Evolutionary conservation across 805 yeast genomes (phyloP).

Genomic region (Lipomyces sp.): DNA sequence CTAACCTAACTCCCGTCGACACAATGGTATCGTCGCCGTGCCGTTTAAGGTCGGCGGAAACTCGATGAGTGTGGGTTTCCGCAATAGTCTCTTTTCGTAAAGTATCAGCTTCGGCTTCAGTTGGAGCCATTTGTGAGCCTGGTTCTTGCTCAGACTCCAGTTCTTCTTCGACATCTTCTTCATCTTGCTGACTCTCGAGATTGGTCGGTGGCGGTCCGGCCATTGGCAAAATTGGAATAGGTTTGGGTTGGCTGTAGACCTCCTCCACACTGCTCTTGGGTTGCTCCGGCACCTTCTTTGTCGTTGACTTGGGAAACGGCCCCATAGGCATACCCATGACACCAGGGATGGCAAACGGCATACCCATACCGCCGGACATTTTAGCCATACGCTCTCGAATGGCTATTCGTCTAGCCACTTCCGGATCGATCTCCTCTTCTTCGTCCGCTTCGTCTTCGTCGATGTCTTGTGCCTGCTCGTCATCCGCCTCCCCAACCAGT

Average conservation of each 20-base stretch:
- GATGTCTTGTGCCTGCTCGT: slow-evolving; percentile 48
- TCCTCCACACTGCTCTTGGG: slow-evolving; percentile 37
- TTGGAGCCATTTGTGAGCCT: background rate
- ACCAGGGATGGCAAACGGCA: slow-evolving; percentile 52
- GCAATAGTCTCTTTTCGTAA: slow-evolving; percentile 23
- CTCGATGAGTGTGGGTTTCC: slow-evolving; percentile 14
- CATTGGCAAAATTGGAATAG: slow-evolving; percentile 62
- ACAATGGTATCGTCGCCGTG: background rate
- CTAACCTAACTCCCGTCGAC: background rate
- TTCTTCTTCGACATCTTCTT: slow-evolving; percentile 40
- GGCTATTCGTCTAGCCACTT: slow-evolving; percentile 73
- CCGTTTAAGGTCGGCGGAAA: slow-evolving; percentile 9
- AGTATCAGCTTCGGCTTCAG: slow-evolving; percentile 24
- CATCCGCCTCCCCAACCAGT: slow-evolving; percentile 44
- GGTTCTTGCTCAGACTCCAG: background rate
- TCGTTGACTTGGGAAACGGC: slow-evolving; percentile 14
- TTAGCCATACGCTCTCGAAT: slow-evolving; percentile 95
- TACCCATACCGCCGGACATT: slow-evolving; percentile 78
- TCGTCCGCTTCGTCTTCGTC: slow-evolving; percentile 57
- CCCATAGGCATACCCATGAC: slow-evolving; percentile 42
- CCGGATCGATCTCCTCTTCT: slow-evolving; percentile 70
- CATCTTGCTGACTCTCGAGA: slow-evolving; percentile 27
- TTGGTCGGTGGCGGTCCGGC: slow-evolving; percentile 48
- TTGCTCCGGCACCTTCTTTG: slow-evolving; percentile 34
- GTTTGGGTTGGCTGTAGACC: slow-evolving; percentile 43